A percentile compares a stretch with the other conserved stretches of the same genome.
Evolutionary conservation across 1,139 yeast species (phyloP).

Genomic region (Candida labiduridarum): DNA sequence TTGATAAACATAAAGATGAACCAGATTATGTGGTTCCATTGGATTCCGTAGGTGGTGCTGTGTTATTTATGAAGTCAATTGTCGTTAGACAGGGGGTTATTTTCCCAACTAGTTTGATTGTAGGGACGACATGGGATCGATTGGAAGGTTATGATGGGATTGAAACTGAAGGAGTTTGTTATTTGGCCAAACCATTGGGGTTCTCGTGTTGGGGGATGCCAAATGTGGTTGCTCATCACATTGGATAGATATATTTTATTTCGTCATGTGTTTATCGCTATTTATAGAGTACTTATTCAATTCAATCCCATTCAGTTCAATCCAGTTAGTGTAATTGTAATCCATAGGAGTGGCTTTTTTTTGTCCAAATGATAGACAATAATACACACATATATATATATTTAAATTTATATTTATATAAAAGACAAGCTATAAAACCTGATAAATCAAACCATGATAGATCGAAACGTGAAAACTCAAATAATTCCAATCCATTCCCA

Average conservation of each 20-base stretch:
- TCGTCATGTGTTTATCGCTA: not conserved
- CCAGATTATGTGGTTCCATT: constrained; percentile 28
- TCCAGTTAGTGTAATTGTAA: no score
- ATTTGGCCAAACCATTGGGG: constrained; percentile 43
- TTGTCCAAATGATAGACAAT: not conserved
- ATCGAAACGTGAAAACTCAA: not conserved
- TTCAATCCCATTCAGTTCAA: no score
- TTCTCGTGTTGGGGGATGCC: constrained; percentile 48
- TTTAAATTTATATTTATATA: not conserved
- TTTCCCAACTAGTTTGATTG: constrained; percentile 44
- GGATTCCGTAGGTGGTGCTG: constrained; percentile 52
- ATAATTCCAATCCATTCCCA: constrained; percentile 81
- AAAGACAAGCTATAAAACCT: not conserved
- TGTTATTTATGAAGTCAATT: constrained; percentile 40
- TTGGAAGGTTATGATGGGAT: constrained; percentile 53
- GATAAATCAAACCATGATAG: constrained; percentile 12
- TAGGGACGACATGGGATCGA: constrained; percentile 50
- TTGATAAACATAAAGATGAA: constrained; percentile 17
- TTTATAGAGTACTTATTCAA: not conserved
- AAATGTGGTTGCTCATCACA: constrained; percentile 30
- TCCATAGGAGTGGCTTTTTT: not conserved
- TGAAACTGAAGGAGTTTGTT: constrained; percentile 53
- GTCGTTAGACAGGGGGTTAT: constrained; percentile 44
- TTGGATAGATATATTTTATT: not conserved
- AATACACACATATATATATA: not conserved